Conservation (phyloP, 257 asterid genomes). For the Solanum ossicruentum region DNA sequence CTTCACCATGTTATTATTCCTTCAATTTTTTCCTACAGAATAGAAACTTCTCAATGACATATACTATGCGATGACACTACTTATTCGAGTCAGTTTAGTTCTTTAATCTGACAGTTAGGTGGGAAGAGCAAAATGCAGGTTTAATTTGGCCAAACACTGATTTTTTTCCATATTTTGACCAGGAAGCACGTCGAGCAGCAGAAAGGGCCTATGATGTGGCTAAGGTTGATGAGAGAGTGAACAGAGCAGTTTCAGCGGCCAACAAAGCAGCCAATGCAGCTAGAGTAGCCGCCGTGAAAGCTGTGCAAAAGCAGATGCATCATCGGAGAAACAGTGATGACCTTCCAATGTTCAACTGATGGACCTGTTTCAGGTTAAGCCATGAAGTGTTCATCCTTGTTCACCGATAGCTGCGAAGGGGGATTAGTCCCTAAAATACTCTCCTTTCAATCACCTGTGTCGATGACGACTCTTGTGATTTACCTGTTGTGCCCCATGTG, state of each 20-base stretch:
- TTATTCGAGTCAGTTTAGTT: neutral
- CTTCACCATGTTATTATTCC: neutral
- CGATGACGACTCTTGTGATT: neutral
- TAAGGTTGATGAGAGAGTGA: constrained; percentile 32
- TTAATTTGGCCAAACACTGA: neutral
- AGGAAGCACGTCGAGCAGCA: constrained; percentile 38
- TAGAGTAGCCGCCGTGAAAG: constrained; percentile 33
- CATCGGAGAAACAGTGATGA: constrained; percentile 15
- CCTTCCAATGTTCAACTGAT: constrained; percentile 2
- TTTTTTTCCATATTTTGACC: neutral
- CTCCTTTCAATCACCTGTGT: neutral
- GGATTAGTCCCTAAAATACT: neutral
- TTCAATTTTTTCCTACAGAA: neutral
- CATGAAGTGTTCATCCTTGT: neutral
- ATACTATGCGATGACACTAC: neutral
- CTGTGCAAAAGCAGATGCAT: constrained; percentile 32
- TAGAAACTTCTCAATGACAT: neutral
- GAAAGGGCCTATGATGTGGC: constrained; percentile 24
- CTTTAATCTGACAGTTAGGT: neutral
- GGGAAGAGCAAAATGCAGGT: neutral
- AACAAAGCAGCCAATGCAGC: constrained; percentile 34
- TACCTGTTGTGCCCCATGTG: neutral
- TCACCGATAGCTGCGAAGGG: neutral
- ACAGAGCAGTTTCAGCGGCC: constrained; percentile 26
- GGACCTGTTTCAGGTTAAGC: neutral